Base-by-base conservation (phyloP, 2,329 filamentous ascomycete species). In the Coniella vitis region DNA sequence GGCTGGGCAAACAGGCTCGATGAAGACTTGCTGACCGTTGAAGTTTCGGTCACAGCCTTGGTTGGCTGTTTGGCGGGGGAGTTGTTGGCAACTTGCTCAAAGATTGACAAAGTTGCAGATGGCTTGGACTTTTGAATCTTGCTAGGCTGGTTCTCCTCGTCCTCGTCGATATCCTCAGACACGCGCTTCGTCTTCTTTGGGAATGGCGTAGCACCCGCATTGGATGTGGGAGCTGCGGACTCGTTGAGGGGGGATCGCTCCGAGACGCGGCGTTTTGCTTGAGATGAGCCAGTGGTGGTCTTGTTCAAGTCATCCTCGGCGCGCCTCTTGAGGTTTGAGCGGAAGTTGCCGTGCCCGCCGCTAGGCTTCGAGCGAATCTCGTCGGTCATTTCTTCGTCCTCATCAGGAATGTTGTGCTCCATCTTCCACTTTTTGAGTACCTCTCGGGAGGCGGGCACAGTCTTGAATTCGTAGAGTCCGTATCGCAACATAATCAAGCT, bases 391-490 rank as follows among this genome's bases (percentile, higher is more conserved):
- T 62, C 63, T 38, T 77, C 71, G 9, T 75, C 72, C 45, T 74
- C 70, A 0, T 69, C 66, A 9, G 75, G 72, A 19, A 82, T 67
- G 29, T 74, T 74, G 56, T 81, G 72, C 48, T 75, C 73, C 37
- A 73, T 64, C 58, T 76, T 74, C 78, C 78, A 82, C 56, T 75
- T 75, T 61, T 73, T 76, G 47, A 81, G 67, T 8, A 79, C 69
- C 35, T 79, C 75, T 52, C 73, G 74, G 0, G 77, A 78, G 1
- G 77, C 76, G 57, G 79, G 79, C 37, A 81, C 72, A 16, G 76
- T 81, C 65, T 81, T 79, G 65, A 81, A 82, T 57, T 81, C 75
- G 58, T 81, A 82, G 2, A 81, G 70, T 2, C 78, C 78, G 53
- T 82, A 82, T 41, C 78, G 75, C 48, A 82, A 59, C 63, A 82